Evolutionary conservation across 2,329 filamentous ascomycete genomes (phyloP).

Genomic region (Aspergillus amoenus): DNA sequence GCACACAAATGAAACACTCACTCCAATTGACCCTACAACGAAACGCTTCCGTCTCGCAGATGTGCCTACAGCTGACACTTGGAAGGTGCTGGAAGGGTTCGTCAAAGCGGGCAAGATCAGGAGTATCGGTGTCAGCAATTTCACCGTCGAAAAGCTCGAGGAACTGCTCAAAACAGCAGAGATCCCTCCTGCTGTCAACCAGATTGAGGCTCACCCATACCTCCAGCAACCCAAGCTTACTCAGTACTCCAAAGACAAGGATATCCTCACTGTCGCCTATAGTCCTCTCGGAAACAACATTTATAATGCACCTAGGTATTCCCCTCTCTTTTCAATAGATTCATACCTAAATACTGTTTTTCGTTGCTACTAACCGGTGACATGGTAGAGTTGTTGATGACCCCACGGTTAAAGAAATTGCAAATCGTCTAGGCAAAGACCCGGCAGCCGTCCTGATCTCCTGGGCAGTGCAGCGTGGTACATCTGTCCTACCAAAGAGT

Average conservation of each 20-base stretch:
- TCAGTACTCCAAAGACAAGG: conserved; percentile 52
- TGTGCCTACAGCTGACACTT: conserved; percentile 32
- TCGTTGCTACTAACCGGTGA: conserved; percentile 10
- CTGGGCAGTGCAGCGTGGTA: conserved; percentile 56
- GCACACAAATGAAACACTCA: conserved; percentile 29
- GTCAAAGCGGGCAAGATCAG: conserved; percentile 34
- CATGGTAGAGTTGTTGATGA: conserved; percentile 57
- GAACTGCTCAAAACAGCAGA: conserved; percentile 41
- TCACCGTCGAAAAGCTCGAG: conserved; percentile 41
- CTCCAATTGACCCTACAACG: conserved; percentile 25
- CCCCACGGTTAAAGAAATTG: conserved; percentile 59
- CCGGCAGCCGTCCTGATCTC: conserved; percentile 55
- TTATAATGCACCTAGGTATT: conserved; percentile 28
- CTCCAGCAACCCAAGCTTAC: conserved; percentile 59
- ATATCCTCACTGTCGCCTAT: conserved; percentile 59
- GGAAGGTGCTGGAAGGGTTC: conserved; percentile 37
- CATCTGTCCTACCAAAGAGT: conserved; percentile 55
- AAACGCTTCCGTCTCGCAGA: conserved; percentile 29
- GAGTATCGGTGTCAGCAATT: conserved; percentile 36
- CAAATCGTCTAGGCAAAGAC: conserved; percentile 61
- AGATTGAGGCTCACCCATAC: conserved; percentile 67
- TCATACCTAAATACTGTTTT: not conserved
- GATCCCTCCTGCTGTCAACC: conserved; percentile 61
- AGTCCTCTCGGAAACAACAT: conserved; percentile 58
- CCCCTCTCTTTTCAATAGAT: not conserved